Evolutionary conservation across 495 filamentous ascomycete genomes (phyloP), one percentile per base, ranked within the genome.

Genomic region (Trichoderma erinaceum): DNA sequence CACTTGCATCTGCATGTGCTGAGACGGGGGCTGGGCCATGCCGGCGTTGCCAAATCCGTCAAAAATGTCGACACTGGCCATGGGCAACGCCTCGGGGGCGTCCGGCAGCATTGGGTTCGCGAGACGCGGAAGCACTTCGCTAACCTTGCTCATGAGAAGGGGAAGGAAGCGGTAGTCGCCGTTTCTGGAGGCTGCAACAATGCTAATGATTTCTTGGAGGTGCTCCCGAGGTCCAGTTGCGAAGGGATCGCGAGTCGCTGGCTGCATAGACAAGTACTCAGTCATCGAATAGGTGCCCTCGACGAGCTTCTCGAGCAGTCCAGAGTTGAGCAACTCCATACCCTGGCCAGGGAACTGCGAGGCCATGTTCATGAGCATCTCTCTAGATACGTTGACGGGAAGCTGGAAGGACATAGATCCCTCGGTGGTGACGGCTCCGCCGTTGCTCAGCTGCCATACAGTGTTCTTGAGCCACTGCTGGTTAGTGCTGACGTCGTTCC

Each of bases 401-500:
- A 88, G 92, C 44, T 84, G 82, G 70, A 93, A 88, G 3, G 83
- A 87, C 79, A 93, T 79, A 65, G 83, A 79, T 67, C 81, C 74
- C 75, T 92, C 84, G 38, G 78, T 75, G 50, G 71, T 69, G 66
- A 73, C 74, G 52, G 79, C 77, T 67, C 75, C 79, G 63, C 76
- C 78, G 48, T 82, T 80, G 66, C 73, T 78, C 61, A 94, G 74
- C 68, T 92, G 88, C 92, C 92, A 95, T 2, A 90, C 83, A 72
- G 89, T 88, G 32, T 89, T 90, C 70, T 90, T 88, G n/a, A 94
- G 83, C 92, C 92, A 96, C 73, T 91, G 86, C 75, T 93, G 90
- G 43, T 89, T 91, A 10, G 86, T 81, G 11, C 86, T 81, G 11
- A 92, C 78, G 72, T 96, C 91, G 21, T 86, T 81, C 27, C 87